These are phyloP conservation scores for Solanum rostratum DNA, from an alignment of 257 asterid species.

Conservation along the genomic window DNA sequence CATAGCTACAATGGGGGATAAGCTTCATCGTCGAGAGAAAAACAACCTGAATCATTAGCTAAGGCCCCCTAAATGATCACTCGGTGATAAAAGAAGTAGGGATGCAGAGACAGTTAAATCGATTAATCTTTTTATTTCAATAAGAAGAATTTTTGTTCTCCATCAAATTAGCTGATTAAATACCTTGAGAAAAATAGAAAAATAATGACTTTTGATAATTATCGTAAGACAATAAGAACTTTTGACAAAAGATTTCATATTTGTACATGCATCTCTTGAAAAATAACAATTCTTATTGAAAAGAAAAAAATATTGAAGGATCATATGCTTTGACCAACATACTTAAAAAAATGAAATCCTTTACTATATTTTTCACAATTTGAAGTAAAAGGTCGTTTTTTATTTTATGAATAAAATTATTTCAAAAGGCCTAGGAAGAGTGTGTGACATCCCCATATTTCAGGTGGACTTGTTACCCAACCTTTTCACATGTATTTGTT, in stretches of 20 bases:
- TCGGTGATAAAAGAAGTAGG: too few relatives aligned
- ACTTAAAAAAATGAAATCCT: background rate
- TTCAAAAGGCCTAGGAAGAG: background rate
- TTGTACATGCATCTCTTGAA: background rate
- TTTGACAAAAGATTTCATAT: background rate
- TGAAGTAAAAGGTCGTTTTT: background rate
- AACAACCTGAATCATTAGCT: too few relatives aligned
- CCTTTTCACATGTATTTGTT: background rate
- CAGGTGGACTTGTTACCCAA: background rate
- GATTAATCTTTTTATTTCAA: too few relatives aligned
- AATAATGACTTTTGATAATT: too few relatives aligned
- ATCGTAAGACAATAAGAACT: background rate
- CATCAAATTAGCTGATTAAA: too few relatives aligned
- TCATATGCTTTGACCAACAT: background rate
- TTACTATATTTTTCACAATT: background rate
- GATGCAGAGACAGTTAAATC: too few relatives aligned
- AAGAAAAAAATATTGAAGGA: background rate
- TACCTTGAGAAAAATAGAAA: too few relatives aligned
- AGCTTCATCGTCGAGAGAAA: too few relatives aligned
- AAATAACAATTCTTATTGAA: background rate
- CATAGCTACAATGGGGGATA: too few relatives aligned
- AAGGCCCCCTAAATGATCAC: too few relatives aligned
- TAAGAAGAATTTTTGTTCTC: too few relatives aligned
- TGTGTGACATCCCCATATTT: background rate
- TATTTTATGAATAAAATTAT: background rate